Percentiles rank a stretch among this genome's conserved stretches.
Conservation (phyloP, 495 filamentous ascomycete species). For the Parathielavia appendiculata region DNA sequence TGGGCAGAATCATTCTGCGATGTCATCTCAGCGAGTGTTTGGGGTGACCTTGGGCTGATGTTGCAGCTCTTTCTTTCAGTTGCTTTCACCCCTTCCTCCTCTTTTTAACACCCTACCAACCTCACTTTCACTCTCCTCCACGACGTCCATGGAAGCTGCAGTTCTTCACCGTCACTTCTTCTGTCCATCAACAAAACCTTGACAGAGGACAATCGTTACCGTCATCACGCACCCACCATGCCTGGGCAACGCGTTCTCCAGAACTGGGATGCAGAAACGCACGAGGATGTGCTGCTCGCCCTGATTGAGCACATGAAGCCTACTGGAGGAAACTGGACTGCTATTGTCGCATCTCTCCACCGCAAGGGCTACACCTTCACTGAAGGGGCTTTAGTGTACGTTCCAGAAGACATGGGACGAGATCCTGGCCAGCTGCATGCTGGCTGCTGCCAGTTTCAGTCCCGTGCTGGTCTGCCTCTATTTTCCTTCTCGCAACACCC, state of each 20-base stretch:
- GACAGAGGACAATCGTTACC: neutral
- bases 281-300: slow-evolving; percentile 26
- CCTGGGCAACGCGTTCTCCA: neutral
- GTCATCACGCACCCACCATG: slow-evolving; percentile 6
- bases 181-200: neutral
- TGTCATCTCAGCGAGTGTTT: neutral
- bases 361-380: slow-evolving; percentile 27
- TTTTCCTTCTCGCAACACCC: neutral
- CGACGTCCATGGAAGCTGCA: neutral
- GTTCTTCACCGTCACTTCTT: slow-evolving; percentile 1
- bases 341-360: slow-evolving; percentile 15
- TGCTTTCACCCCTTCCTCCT: neutral
- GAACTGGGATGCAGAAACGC: slow-evolving; percentile 24
- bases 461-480: neutral
- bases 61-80: slow-evolving; percentile 2
- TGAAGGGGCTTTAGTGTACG: slow-evolving; percentile 32
- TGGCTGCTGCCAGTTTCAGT: neutral
- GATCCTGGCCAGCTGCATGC: neutral
- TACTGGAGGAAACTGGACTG: slow-evolving; percentile 15
- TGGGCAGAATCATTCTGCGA: neutral
- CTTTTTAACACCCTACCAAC: neutral
- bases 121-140: neutral
- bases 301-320: slow-evolving; percentile 23
- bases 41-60: neutral
- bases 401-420: neutral